Conservation (phyloP, 2,329 filamentous ascomycete species). For the Fusarium illudens region DNA sequence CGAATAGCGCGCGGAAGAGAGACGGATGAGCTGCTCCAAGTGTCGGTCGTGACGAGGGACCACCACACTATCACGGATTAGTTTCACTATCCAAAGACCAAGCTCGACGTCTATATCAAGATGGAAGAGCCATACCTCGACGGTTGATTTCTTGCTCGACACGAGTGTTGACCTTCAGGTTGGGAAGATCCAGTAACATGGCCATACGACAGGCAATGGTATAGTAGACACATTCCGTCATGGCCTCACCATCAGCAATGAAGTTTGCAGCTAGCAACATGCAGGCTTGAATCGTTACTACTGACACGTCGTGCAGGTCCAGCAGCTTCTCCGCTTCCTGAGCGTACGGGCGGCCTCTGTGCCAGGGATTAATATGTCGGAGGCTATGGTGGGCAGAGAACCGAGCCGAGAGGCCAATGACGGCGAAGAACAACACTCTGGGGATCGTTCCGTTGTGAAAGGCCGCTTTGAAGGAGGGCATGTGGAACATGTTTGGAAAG, state of each 20-base stretch:
- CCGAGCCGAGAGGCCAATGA: background rate
- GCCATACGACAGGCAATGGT: constrained; percentile 6
- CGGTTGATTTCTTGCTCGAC: background rate
- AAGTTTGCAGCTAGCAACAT: constrained; percentile 6
- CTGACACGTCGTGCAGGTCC: constrained; percentile 2
- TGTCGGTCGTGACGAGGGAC: constrained; percentile 14
- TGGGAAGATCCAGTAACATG: constrained; percentile 7
- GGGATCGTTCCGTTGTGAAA: background rate
- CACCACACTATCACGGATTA: background rate
- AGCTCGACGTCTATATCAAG: too few relatives aligned
- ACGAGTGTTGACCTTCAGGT: background rate
- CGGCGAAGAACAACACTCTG: background rate
- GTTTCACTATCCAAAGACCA: too few relatives aligned
- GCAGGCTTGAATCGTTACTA: constrained; percentile 3
- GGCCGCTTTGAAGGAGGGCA: background rate
- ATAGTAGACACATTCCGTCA: constrained; percentile 1
- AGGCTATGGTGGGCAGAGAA: background rate
- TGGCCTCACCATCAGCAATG: background rate
- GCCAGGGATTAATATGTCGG: background rate
- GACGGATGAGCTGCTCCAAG: constrained; percentile 8
- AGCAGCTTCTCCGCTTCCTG: constrained; percentile 3
- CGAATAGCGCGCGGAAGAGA: background rate
- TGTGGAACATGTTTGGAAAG: constrained; percentile 7
- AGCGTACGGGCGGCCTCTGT: constrained; percentile 6
- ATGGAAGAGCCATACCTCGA: background rate